A percentile compares a stretch with the other conserved stretches of the same genome.
Conservation (phyloP, 495 filamentous ascomycete species). For the Penicillium nucicola region DNA sequence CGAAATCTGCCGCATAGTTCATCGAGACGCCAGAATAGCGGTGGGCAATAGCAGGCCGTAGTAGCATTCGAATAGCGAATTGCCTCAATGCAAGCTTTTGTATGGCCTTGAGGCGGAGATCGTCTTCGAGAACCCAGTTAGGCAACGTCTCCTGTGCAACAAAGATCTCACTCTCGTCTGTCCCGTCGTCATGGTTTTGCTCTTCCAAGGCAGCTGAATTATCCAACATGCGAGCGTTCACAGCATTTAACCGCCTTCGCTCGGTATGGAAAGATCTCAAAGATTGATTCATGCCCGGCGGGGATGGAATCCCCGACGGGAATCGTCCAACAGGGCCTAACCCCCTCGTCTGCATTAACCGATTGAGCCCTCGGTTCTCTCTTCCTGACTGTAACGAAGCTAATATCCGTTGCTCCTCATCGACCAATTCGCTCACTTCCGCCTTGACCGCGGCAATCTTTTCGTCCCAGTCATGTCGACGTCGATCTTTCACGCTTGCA, state of each 20-base stretch:
- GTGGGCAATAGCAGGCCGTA: constrained; percentile 40
- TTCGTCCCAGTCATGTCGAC: constrained; percentile 62
- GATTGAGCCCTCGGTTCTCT: constrained; percentile 13
- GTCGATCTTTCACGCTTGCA: constrained; percentile 57
- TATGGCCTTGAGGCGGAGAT: constrained; percentile 37
- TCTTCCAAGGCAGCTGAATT: background rate
- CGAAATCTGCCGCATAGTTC: constrained; percentile 27
- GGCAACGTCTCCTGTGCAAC: constrained; percentile 22
- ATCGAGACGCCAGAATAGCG: constrained; percentile 36
- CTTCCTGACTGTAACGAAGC: constrained; percentile 26
- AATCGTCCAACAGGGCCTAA: constrained; percentile 17
- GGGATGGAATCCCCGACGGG: constrained; percentile 5
- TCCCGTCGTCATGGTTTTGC: constrained; percentile 8
- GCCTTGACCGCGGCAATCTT: constrained; percentile 47
- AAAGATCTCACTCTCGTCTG: constrained; percentile 13
- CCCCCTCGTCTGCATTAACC: constrained; percentile 20
- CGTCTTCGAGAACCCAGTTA: constrained; percentile 27
- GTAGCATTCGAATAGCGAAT: constrained; percentile 39
- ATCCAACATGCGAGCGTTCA: constrained; percentile 6
- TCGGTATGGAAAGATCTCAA: constrained; percentile 24
- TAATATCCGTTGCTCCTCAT: constrained; percentile 39
- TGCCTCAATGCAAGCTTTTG: constrained; percentile 42
- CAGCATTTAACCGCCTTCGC: constrained; percentile 5
- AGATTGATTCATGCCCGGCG: constrained; percentile 7
- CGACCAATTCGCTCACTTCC: constrained; percentile 40